Conservation (phyloP, 2,329 filamentous ascomycete species). For the Colletotrichum viniferum region DNA sequence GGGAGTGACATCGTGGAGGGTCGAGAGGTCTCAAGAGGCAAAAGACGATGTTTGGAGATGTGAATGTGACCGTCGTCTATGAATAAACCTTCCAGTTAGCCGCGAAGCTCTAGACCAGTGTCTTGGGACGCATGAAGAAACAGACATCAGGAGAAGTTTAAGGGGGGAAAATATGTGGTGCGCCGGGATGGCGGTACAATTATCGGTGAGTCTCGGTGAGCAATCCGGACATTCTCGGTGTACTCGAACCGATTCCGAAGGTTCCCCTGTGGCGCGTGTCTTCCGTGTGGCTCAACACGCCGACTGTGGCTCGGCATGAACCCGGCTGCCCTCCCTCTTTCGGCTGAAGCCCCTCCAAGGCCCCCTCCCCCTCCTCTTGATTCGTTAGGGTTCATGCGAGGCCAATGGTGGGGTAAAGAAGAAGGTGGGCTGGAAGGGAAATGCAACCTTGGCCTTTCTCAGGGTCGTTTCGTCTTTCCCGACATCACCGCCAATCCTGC, state of each 20-base stretch:
- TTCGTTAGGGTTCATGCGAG: conserved; percentile 10
- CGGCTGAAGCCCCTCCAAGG: neutral
- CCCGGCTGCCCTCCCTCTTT: neutral
- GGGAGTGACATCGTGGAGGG: neutral
- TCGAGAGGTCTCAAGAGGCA: neutral
- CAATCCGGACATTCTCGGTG: neutral
- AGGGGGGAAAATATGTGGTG: neutral
- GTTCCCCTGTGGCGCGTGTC: neutral
- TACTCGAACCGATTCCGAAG: neutral
- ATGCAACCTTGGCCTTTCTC: conserved; percentile 21
- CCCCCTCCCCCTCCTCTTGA: conserved; percentile 1
- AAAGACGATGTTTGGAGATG: neutral
- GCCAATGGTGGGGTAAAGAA: conserved; percentile 3
- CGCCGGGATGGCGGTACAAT: neutral
- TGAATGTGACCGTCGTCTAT: neutral
- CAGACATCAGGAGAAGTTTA: neutral
- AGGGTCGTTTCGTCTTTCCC: conserved; percentile 5
- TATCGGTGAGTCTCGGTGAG: neutral
- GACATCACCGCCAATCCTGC: conserved; percentile 11
- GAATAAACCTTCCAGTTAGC: neutral
- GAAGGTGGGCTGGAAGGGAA: neutral
- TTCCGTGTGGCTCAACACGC: neutral
- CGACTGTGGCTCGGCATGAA: neutral
- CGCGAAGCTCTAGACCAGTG: neutral
- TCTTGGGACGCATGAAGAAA: neutral